Evolutionary conservation across 2,329 filamentous ascomycete species (phyloP).

Genomic region (Cladosporium sp.): DNA sequence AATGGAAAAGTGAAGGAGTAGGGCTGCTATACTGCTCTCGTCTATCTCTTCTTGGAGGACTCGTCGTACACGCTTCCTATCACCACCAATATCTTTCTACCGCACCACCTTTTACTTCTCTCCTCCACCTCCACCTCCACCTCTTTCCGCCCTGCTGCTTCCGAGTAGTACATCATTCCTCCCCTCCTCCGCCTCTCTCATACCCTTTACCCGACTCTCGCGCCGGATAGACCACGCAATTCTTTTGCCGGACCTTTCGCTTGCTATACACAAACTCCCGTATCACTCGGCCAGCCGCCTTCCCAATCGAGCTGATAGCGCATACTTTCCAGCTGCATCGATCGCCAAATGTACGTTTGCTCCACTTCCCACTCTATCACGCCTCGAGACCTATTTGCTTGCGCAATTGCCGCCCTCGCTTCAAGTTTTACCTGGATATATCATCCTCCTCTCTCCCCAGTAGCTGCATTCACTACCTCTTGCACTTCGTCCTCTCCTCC

Average conservation of each 20-base stretch:
- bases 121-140: neutral
- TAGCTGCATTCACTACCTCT: no score
- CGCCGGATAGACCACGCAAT: neutral
- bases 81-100: no score
- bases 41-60: no score
- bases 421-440: no score
- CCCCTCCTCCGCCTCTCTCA: neutral
- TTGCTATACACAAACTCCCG: neutral
- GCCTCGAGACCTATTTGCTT: neutral
- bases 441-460: no score
- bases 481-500: neutral
- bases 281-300: conserved; percentile 6
- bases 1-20: no score
- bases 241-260: no score
- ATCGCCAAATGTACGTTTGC: conserved; percentile 8
- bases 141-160: neutral
- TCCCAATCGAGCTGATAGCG: conserved; percentile 11
- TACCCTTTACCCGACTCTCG: neutral
- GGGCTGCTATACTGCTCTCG: no score
- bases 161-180: neutral
- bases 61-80: no score
- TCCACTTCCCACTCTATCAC: conserved; percentile 8
- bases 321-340: conserved; percentile 9
- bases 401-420: neutral
- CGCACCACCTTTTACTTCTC: no score